Base-by-base conservation (phyloP, 1,284 basidiomycete genomes). In the Agaricales sp. region DNA sequence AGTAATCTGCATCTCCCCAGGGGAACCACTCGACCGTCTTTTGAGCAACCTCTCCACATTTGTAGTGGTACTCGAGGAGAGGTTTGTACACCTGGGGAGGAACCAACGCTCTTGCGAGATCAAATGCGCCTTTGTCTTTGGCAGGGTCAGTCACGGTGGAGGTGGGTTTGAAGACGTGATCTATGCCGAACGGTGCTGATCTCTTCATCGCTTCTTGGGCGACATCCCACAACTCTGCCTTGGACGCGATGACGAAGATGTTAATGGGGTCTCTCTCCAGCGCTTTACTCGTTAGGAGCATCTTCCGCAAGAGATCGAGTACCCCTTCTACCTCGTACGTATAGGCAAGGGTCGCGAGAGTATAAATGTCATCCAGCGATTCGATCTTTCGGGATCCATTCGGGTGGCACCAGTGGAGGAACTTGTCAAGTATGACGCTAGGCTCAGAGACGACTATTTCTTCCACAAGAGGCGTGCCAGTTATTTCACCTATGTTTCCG, bases 1-100 rank as follows among this genome's bases (percentile, higher is more conserved):
- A 41, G 39, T 41, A 41, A 16, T 41, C 19, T 16, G 39, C 39
- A 16, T 41, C 39, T n/a, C 8, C 39, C 39, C 39, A 41, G 39
- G 39, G 39, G 18, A 41, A 41, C 4, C 13, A 20, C 8, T 41
- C 39, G 8, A 41, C 39, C 8, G 19, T 20, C n/a, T 6, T 16
- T 4, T 16, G 39, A 8, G 39, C 39, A 16, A 41, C 39, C 8
- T 16, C 8, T 4, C 39, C 39, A 16, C 39, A 41, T 4, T 6
- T 16, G 8, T 16, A 41, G 39, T 41, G 39, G 16, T 41, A 41
- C 4, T 41, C 39, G 6, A 41, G 8, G 8, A 41, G 39, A 11
- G 39, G 39, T 20, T 41, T 41, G 39, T 41, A 41, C 8, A 20
- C 16, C 6, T 20, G 16, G 8, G 39, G n/a, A 8, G 30, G 30